Conservation (phyloP, 352 stramenopile species). For the Globisporangium solare region DNA sequence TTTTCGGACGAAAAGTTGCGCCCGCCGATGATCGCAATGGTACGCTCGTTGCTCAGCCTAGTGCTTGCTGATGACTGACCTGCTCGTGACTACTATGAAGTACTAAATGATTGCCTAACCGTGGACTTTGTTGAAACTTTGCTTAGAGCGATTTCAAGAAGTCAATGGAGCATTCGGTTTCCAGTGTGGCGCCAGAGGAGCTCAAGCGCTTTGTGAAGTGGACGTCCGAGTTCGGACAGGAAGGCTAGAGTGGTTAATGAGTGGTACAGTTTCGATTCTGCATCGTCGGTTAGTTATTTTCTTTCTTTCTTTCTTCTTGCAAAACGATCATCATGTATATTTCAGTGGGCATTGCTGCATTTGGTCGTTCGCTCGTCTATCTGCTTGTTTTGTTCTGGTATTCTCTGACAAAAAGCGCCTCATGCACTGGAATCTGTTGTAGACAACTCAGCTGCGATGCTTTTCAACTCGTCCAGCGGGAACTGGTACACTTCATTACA, state of each 20-base stretch:
- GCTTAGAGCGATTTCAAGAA: constrained; percentile 93
- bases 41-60: constrained; percentile 18
- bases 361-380: constrained; percentile 8
- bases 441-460: constrained; percentile 12
- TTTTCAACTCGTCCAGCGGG: constrained; percentile 39
- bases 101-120: background rate
- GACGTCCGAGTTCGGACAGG: constrained; percentile 99
- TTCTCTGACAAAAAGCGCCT: background rate
- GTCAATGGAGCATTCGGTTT: constrained; percentile 92
- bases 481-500: constrained; percentile 82
- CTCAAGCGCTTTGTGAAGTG: constrained; percentile 97
- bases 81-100: background rate
- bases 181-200: constrained; percentile 95
- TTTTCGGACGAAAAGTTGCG: constrained; percentile 84
- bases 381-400: background rate
- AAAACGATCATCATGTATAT: constrained; percentile 9
- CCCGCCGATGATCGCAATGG: constrained; percentile 84
- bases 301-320: constrained; percentile 1
- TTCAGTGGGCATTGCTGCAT: constrained; percentile 5
- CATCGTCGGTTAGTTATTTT: background rate
- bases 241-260: constrained; percentile 72
- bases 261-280: background rate
- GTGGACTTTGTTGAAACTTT: constrained; percentile 2
- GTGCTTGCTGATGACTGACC: background rate
- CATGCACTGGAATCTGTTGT: background rate